phyloP scores from a whole-genome alignment of 108 stramenopile genomes.

The Phaeodactylum tricornutum region DNA sequence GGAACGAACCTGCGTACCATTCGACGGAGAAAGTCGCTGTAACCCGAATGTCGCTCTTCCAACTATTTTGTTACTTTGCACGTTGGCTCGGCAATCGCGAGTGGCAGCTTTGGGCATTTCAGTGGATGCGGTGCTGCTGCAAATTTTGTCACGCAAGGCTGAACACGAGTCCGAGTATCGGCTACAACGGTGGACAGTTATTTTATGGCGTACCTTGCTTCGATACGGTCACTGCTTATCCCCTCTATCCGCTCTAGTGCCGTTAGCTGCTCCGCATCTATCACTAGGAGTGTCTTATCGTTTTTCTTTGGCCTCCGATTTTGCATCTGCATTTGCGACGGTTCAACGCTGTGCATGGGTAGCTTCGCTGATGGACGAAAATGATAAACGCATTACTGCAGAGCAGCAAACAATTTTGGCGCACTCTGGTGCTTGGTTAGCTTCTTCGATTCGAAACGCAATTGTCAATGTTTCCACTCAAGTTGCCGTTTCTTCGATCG shows the following conservation, averaged over 20 bases:
- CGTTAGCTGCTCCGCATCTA: no score
- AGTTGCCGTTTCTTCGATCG: background rate
- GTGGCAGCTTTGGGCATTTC: no score
- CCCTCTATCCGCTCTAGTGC: no score
- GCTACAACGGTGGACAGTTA: constrained; percentile 43
- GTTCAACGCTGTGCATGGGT: background rate
- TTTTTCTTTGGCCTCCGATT: background rate
- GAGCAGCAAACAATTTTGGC: background rate
- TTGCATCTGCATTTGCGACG: background rate
- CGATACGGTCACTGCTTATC: constrained; percentile 68
- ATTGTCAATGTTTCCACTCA: background rate
- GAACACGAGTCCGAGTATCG: constrained; percentile 16
- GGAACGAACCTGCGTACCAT: background rate
- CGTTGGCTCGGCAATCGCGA: constrained; percentile 71
- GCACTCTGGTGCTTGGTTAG: background rate
- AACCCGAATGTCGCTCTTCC: constrained; percentile 14
- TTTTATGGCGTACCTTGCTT: constrained; percentile 58
- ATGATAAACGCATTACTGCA: background rate
- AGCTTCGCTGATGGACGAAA: background rate
- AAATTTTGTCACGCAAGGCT: constrained; percentile 16
- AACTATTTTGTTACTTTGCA: constrained; percentile 38
- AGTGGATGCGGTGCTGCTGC: no score
- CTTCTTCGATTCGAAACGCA: background rate
- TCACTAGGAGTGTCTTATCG: no score
- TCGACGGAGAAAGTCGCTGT: background rate